Percentiles rank a stretch among this genome's conserved stretches.
These are phyloP conservation scores for Epichloe amarillans DNA, from an alignment of 2,329 filamentous ascomycete species.

Conservation along the genomic window DNA sequence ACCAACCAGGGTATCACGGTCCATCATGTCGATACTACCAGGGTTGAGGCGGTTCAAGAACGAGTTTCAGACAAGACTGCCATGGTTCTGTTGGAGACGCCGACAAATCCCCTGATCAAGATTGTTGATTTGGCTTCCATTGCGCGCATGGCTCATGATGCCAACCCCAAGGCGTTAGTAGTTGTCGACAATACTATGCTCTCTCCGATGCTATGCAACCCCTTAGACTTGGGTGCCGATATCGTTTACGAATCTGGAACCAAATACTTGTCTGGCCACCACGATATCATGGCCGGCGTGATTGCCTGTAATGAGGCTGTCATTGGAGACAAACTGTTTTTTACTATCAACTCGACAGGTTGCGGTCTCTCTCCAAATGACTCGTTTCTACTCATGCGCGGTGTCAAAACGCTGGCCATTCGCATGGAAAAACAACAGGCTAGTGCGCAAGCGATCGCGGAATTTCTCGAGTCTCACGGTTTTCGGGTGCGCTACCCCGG, in stretches of 20 bases:
- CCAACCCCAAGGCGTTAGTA: conserved; percentile 67
- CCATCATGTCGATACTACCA: conserved; percentile 91
- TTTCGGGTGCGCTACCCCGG: conserved; percentile 95
- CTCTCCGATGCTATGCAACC: conserved; percentile 85
- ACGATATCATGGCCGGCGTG: conserved; percentile 98
- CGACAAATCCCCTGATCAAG: conserved; percentile 96
- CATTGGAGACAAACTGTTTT: conserved; percentile 85
- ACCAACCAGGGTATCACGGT: conserved; percentile 85
- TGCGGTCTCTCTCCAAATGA: conserved; percentile 93
- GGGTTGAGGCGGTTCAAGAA: conserved; percentile 53
- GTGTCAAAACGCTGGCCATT: conserved; percentile 91
- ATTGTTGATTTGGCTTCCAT: conserved; percentile 85
- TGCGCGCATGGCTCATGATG: conserved; percentile 59
- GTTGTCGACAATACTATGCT: conserved; percentile 99
- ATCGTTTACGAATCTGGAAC: conserved; percentile 96
- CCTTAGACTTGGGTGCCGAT: conserved; percentile 85
- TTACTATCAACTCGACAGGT: conserved; percentile 92
- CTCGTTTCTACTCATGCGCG: conserved; percentile 87
- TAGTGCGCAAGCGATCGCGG: conserved; percentile 81
- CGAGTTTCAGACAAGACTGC: conserved; percentile 69
- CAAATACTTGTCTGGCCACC: conserved; percentile 94
- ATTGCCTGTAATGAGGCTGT: conserved; percentile 76
- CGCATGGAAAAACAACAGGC: conserved; percentile 98
- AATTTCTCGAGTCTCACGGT: conserved; percentile 80
- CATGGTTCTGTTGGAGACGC: conserved; percentile 92